phyloP scores from a whole-genome alignment of 2,329 filamentous ascomycete species.

The Rhynchosporium secalis region DNA sequence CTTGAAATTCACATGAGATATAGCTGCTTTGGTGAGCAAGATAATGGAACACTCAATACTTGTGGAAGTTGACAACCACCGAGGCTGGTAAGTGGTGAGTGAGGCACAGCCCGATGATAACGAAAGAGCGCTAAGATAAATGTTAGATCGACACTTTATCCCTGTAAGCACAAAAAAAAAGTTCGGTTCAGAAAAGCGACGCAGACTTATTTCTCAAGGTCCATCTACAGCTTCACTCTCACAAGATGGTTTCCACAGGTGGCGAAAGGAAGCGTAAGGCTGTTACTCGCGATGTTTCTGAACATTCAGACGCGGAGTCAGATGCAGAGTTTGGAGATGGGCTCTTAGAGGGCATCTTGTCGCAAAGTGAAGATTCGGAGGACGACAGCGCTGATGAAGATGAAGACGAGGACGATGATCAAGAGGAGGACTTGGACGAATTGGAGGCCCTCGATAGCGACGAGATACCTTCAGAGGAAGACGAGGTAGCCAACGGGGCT shows the following conservation, averaged over 20 bases:
- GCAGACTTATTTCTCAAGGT: background rate
- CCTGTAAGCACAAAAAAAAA: background rate
- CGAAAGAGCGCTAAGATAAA: background rate
- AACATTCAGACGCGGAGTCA: constrained; percentile 51
- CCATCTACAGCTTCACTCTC: constrained; percentile 16
- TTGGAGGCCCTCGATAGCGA: constrained; percentile 50
- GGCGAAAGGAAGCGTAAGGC: constrained; percentile 60
- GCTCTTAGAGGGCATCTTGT: constrained; percentile 57
- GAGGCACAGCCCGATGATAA: no score
- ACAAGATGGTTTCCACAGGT: constrained; percentile 36
- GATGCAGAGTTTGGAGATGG: constrained; percentile 61
- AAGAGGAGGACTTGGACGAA: constrained; percentile 44
- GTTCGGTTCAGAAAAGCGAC: background rate
- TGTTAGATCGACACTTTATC: background rate
- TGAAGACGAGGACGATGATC: constrained; percentile 46
- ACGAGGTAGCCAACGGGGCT: constrained; percentile 41
- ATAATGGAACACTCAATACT: no score
- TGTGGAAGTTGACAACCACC: no score
- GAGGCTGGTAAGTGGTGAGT: no score
- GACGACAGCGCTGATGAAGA: constrained; percentile 49
- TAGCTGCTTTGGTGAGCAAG: no score
- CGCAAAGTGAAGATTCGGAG: constrained; percentile 58
- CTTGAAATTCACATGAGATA: no score
- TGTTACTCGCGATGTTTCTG: constrained; percentile 53
- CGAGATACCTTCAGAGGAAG: constrained; percentile 47